A percentile compares a stretch with the other conserved stretches of the same genome.
These are phyloP conservation scores for Yamadazyma triangularis DNA, from an alignment of 1,139 yeast genomes.

Conservation along the genomic window DNA sequence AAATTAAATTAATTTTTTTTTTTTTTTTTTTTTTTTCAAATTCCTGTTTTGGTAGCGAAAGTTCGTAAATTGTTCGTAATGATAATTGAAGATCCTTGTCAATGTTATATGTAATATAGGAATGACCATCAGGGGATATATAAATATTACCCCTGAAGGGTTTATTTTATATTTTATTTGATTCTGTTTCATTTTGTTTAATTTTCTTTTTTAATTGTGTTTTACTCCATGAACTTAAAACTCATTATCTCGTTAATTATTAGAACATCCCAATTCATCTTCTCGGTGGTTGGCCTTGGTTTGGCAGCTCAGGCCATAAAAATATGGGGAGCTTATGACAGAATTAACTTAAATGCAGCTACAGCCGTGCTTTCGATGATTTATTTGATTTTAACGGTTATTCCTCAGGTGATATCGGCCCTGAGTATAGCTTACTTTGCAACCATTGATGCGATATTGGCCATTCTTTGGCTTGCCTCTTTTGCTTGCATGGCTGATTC, in stretches of 20 bases:
- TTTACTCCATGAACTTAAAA: background rate
- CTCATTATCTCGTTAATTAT: too few relatives aligned
- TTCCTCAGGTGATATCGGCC: background rate
- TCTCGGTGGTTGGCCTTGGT: background rate
- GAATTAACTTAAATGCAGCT: too few relatives aligned
- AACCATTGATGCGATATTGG: conserved; percentile 19
- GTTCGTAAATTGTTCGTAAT: background rate
- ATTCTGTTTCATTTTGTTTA: background rate
- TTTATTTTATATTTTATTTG: too few relatives aligned
- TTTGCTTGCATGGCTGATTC: conserved; percentile 20
- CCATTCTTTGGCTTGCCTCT: conserved; percentile 18
- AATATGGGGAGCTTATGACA: background rate
- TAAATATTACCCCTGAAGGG: too few relatives aligned
- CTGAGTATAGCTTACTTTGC: background rate
- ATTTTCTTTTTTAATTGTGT: background rate
- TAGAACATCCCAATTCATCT: background rate
- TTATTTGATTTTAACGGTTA: too few relatives aligned
- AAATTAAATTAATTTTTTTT: too few relatives aligned
- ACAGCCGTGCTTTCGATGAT: background rate
- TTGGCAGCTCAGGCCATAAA: background rate
- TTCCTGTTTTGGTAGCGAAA: background rate
- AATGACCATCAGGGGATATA: background rate
- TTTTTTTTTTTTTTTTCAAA: too few relatives aligned
- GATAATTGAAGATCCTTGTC: background rate
- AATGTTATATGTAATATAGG: background rate